These are phyloP conservation scores for Jamesozyma spencerorum DNA, from an alignment of 805 yeast species.

Conservation along the genomic window DNA sequence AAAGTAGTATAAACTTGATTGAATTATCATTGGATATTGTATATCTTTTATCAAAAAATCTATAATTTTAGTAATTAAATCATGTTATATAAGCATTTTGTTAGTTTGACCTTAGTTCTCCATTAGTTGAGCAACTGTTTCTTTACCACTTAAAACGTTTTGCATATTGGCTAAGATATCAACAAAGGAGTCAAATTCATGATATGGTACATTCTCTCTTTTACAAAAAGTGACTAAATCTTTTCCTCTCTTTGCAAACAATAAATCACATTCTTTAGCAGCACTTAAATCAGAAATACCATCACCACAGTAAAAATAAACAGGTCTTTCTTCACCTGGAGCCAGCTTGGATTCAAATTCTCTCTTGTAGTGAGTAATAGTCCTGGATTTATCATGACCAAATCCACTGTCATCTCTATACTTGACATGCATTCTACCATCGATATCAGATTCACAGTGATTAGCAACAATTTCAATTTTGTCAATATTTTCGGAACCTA, in stretches of 20 bases:
- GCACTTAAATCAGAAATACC: conserved; percentile 95
- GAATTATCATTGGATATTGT: no score
- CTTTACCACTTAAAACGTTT: conserved; percentile 36
- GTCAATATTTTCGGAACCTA: conserved; percentile 66
- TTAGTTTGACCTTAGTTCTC: conserved; percentile 22
- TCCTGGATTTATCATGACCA: conserved; percentile 90
- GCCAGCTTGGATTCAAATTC: conserved; percentile 24
- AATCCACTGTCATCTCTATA: conserved; percentile 78
- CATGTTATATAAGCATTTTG: no score
- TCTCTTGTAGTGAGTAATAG: conserved; percentile 45
- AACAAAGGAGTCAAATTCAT: conserved; percentile 65
- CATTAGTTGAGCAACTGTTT: conserved; percentile 27
- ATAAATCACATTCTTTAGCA: conserved; percentile 85
- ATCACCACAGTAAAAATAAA: conserved; percentile 89
- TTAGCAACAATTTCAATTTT: conserved; percentile 78
- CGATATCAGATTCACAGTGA: conserved; percentile 48
- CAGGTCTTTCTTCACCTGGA: conserved; percentile 40
- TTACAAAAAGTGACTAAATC: conserved; percentile 82
- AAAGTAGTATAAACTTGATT: no score
- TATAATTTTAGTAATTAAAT: no score
- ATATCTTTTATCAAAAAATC: no score
- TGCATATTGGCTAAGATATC: conserved; percentile 63
- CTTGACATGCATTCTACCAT: conserved; percentile 71
- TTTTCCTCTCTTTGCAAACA: conserved; percentile 88
- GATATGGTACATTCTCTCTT: conserved; percentile 71